Evolutionary conservation across 192 early-diverging fungal species (phyloP).

Genomic region (Coemansia reversa): DNA sequence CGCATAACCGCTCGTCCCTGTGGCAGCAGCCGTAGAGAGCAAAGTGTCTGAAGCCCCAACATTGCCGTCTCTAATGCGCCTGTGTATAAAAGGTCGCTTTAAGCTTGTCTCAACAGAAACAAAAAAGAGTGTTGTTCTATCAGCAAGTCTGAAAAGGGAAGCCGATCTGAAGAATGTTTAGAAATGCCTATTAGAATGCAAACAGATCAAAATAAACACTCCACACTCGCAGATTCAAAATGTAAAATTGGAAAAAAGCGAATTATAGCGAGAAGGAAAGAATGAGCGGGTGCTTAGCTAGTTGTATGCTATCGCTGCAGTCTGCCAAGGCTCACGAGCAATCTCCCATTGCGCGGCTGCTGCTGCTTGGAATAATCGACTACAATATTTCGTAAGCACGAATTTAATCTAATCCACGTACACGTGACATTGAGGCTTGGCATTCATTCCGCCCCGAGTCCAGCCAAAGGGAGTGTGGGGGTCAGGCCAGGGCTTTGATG

Average conservation of each 20-base stretch:
- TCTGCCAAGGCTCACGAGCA: background rate
- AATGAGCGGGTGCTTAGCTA: background rate
- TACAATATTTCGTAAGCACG: background rate
- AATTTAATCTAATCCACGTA: background rate
- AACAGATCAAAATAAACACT: background rate
- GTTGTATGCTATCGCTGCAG: background rate
- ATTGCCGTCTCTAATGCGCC: background rate
- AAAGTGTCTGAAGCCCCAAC: background rate
- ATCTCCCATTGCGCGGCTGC: background rate
- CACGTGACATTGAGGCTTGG: background rate
- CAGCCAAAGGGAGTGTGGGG: background rate
- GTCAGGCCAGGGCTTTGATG: background rate
- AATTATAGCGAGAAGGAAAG: background rate
- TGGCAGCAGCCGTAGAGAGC: slow-evolving; percentile 9
- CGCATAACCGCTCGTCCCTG: background rate
- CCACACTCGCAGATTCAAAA: background rate
- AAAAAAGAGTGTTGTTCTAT: no score
- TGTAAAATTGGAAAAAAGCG: slow-evolving; percentile 3
- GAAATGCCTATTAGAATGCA: background rate
- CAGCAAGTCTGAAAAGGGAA: no score
- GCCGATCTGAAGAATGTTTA: no score
- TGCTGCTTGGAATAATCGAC: background rate
- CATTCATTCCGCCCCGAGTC: background rate
- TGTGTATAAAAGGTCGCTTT: background rate
- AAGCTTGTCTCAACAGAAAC: no score